Percentiles rank a stretch among this genome's conserved stretches.
Evolutionary conservation across 2,329 filamentous ascomycete species (phyloP).

Genomic region (Aspergillus sp.): DNA sequence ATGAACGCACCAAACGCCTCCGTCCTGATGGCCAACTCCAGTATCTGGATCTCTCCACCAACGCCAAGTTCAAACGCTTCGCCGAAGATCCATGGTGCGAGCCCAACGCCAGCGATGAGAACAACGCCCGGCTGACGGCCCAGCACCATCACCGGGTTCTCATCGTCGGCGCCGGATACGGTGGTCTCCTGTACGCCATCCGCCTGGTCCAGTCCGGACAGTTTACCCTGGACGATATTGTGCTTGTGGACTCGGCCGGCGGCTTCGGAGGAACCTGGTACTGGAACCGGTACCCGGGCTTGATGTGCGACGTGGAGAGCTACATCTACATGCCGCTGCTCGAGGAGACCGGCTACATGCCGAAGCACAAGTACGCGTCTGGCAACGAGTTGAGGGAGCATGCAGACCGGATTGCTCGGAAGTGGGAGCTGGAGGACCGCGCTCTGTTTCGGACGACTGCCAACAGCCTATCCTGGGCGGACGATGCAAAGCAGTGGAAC

Average conservation of each 20-base stretch:
- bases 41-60: not conserved
- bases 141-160: constrained; percentile 8
- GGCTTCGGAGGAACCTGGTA: constrained; percentile 30
- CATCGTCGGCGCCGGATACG: constrained; percentile 38
- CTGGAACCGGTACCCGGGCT: constrained; percentile 42
- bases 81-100: not conserved
- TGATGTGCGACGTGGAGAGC: constrained; percentile 49
- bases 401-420: constrained; percentile 10
- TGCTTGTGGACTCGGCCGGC: constrained; percentile 6
- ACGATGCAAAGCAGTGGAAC: constrained; percentile 2
- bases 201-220: constrained; percentile 32
- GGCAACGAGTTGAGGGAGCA: constrained; percentile 7
- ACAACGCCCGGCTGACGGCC: not conserved
- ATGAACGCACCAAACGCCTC: not conserved
- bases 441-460: constrained; percentile 42
- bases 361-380: constrained; percentile 3
- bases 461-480: constrained; percentile 10
- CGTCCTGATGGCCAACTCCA: not conserved
- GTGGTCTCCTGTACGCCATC: constrained; percentile 35
- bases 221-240: constrained; percentile 4
- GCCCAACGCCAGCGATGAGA: not conserved
- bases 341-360: constrained; percentile 10
- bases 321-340: constrained; percentile 23
- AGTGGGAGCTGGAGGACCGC: constrained; percentile 34
- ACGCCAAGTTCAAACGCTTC: not conserved